These are phyloP conservation scores for Colletotrichum sp. DNA, from an alignment of 2,329 filamentous ascomycete genomes.

Conservation along the genomic window DNA sequence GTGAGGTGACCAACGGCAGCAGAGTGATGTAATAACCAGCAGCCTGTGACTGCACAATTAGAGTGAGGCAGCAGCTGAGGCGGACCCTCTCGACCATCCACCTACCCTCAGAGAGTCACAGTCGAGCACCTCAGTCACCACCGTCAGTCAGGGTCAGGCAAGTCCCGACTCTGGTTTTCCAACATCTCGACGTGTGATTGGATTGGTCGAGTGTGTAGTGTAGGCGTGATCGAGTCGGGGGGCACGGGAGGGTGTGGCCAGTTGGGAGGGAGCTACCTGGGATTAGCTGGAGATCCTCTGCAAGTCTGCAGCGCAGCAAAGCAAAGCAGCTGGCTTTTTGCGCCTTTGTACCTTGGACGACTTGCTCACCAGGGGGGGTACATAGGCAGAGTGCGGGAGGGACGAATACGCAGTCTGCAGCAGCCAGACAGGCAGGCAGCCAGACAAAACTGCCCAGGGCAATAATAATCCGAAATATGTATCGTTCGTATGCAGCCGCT, in stretches of 20 bases:
- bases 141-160: neutral
- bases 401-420: neutral
- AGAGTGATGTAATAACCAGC: slow-evolving; percentile 13
- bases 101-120: neutral
- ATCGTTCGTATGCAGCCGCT: neutral
- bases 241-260: neutral
- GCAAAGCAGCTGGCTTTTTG: neutral
- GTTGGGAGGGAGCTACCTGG: neutral
- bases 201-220: neutral
- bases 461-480: neutral
- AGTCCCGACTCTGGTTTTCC: neutral
- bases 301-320: neutral
- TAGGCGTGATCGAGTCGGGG: neutral
- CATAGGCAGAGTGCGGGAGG: neutral
- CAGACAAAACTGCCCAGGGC: neutral
- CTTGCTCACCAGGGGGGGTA: neutral
- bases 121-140: neutral
- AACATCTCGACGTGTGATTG: neutral
- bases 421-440: neutral
- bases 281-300: slow-evolving; percentile 17
- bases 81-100: neutral
- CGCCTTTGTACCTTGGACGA: neutral
- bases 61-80: slow-evolving; percentile 8
- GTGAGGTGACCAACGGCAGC: neutral
- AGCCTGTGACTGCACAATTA: neutral